These are phyloP conservation scores for Mycena crocata DNA, from an alignment of 768 basidiomycete genomes.

Conservation along the genomic window DNA sequence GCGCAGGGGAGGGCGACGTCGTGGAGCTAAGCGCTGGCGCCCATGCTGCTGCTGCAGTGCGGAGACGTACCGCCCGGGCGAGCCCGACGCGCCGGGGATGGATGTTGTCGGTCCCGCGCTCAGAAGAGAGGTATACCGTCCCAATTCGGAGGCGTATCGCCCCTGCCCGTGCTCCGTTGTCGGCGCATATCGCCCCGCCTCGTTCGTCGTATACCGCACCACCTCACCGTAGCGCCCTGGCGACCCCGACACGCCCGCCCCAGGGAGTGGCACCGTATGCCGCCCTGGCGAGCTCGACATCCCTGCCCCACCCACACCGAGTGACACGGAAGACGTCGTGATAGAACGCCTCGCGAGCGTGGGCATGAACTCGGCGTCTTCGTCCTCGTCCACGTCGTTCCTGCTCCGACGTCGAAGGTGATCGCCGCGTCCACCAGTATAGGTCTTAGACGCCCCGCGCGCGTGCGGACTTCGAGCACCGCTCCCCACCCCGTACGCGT, in stretches of 20 bases:
- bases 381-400: constrained; percentile 6
- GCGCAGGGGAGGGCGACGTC: constrained; percentile 20
- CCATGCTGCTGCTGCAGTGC: constrained; percentile 4
- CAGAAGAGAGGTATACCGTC: too few species aligned
- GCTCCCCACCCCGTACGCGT: too few species aligned
- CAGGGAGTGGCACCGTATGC: constrained; percentile 4
- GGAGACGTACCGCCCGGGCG: constrained; percentile 18
- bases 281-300: constrained; percentile 15
- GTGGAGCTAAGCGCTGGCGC: constrained; percentile 13
- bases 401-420: too few species aligned
- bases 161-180: too few species aligned
- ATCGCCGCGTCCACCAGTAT: not conserved
- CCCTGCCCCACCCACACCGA: constrained; percentile 19
- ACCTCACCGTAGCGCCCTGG: constrained; percentile 11
- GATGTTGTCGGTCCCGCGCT: too few species aligned
- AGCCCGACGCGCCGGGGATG: not conserved
- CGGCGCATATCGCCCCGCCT: too few species aligned
- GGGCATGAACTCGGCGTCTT: constrained; percentile 67
- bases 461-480: constrained; percentile 42
- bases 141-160: too few species aligned
- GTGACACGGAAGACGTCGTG: constrained; percentile 47
- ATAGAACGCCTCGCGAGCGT: constrained; percentile 72
- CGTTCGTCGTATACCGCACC: constrained; percentile 11
- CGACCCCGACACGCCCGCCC: constrained; percentile 4
- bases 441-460: constrained; percentile 33